Percentiles rank a stretch among this genome's conserved stretches.
Conservation (phyloP, 768 basidiomycete species). For the Hericium alpestre region DNA sequence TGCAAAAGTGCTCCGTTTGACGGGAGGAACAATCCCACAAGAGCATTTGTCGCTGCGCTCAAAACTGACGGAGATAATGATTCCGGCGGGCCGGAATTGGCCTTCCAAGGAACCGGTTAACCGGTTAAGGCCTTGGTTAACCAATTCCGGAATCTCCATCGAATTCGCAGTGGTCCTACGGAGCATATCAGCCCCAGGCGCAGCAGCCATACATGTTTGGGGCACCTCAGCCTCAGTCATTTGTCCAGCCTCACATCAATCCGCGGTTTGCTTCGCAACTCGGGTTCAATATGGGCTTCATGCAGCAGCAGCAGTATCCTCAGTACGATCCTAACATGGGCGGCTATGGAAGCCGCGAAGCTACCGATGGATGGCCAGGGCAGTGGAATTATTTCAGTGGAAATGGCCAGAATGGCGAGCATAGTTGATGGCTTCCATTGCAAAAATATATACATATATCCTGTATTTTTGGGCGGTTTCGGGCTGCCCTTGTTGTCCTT, state of each 20-base stretch:
- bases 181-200: conserved; percentile 8
- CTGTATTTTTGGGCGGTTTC: not conserved
- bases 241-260: conserved; percentile 78
- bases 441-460: not conserved
- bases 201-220: conserved; percentile 4
- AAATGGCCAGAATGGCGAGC: not conserved
- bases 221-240: conserved; percentile 13
- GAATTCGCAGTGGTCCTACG: not conserved
- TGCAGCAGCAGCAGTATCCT: conserved; percentile 12
- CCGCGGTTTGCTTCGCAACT: conserved; percentile 66
- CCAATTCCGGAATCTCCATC: not conserved
- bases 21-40: too few species aligned
- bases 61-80: too few species aligned
- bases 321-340: not conserved
- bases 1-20: too few species aligned
- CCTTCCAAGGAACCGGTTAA: too few species aligned
- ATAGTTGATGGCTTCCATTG: not conserved
- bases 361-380: not conserved
- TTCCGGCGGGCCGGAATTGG: too few species aligned
- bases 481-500: too few species aligned
- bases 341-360: not conserved
- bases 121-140: too few species aligned
- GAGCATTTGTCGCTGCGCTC: too few species aligned
- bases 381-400: conserved; percentile 1
- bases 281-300: conserved; percentile 33